Conservation (phyloP, 441 rosid genomes). For the Euphorbia celastroides region DNA sequence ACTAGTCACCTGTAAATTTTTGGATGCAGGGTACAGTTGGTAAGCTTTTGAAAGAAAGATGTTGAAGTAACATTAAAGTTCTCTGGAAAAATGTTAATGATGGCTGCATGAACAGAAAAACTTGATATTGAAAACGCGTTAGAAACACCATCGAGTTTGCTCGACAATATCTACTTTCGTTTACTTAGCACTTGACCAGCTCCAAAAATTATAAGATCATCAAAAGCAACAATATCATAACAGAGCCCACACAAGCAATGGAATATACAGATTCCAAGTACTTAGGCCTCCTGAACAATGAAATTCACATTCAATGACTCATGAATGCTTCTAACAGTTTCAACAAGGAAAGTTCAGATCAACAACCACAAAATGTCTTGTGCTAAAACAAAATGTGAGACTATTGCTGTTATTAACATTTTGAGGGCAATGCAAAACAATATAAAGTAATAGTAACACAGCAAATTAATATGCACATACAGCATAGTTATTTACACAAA, state of each 20-base stretch:
- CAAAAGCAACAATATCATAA: not conserved
- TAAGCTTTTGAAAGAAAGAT: conserved; percentile 10
- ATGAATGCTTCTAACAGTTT: conserved; percentile 1
- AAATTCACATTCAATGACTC: not conserved
- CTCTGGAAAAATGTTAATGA: not conserved
- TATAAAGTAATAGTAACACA: not conserved
- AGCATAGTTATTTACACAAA: not conserved
- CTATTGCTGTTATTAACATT: not conserved
- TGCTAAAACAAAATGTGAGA: not conserved
- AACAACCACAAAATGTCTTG: not conserved
- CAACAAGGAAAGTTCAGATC: not conserved
- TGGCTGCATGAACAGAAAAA: not conserved
- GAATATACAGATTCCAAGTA: not conserved
- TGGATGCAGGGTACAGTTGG: not conserved
- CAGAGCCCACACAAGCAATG: not conserved
- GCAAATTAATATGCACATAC: not conserved
- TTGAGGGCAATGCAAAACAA: not conserved
- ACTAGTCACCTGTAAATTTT: conserved; percentile 43
- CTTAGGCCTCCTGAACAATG: not conserved
- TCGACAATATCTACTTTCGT: not conserved
- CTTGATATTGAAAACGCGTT: not conserved
- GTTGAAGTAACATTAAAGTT: not conserved
- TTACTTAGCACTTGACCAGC: not conserved
- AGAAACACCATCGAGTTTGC: not conserved
- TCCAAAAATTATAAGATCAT: not conserved